Evolutionary conservation across 371 early-diverging fungal species (phyloP).

Genomic region (Phascolomyces articulosus): DNA sequence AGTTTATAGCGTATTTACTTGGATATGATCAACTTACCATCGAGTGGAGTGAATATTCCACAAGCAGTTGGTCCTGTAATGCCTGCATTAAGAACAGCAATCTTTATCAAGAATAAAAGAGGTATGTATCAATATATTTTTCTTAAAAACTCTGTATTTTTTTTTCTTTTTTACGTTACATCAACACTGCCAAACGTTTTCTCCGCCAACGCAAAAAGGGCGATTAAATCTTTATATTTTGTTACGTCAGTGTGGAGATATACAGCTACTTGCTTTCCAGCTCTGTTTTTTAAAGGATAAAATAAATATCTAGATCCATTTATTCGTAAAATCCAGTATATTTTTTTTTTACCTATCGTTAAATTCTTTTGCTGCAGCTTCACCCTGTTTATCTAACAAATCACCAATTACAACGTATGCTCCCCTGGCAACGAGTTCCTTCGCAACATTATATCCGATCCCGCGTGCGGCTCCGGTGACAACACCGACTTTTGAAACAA

Average conservation of each 20-base stretch:
- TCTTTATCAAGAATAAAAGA: not conserved
- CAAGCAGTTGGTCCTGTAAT: not conserved
- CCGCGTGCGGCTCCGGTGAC: conserved; percentile 70
- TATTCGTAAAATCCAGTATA: too few species aligned
- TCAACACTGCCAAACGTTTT: conserved; percentile 47
- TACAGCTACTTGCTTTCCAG: conserved; percentile 23
- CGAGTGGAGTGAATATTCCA: not conserved
- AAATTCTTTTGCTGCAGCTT: conserved; percentile 33
- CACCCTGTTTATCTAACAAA: conserved; percentile 49
- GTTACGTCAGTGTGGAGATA: conserved; percentile 63
- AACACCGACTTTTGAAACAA: conserved; percentile 58
- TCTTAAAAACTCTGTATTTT: not conserved
- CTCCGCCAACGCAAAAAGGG: conserved; percentile 45
- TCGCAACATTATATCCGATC: conserved; percentile 64
- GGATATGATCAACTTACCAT: not conserved
- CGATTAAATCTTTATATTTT: conserved; percentile 37
- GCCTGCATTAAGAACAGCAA: not conserved
- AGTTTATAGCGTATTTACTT: too few species aligned
- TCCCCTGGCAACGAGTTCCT: conserved; percentile 49
- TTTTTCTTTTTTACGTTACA: not conserved
- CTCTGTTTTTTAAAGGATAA: conserved; percentile 9
- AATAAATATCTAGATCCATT: too few species aligned
- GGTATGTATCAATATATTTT: not conserved
- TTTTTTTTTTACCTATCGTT: conserved; percentile 24
- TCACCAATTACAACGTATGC: conserved; percentile 68